Percentiles rank a stretch among this genome's conserved stretches.
Evolutionary conservation across 2,329 filamentous ascomycete species (phyloP).

Genomic region (Ascosphaera aggregata): DNA sequence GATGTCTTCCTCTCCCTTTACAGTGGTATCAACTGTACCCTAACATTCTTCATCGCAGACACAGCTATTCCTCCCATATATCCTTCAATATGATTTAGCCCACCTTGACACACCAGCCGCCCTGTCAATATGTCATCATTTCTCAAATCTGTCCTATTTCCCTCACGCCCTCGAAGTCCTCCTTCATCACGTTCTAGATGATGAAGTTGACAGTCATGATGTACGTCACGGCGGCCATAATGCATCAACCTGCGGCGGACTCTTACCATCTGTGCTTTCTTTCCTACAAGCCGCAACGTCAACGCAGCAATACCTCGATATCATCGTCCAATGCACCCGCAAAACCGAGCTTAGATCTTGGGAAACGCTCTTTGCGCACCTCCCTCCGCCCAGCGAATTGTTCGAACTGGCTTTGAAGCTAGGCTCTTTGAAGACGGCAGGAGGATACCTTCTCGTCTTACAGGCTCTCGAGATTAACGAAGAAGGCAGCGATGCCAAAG

Average conservation of each 20-base stretch:
- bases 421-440: slow-evolving; percentile 78
- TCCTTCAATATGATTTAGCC: slow-evolving; percentile 57
- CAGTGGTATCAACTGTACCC: background rate
- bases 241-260: slow-evolving; percentile 2
- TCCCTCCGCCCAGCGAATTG: slow-evolving; percentile 72
- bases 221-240: slow-evolving; percentile 10
- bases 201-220: slow-evolving; percentile 53
- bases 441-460: slow-evolving; percentile 83
- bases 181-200: slow-evolving; percentile 78
- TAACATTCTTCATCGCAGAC: background rate
- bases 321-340: slow-evolving; percentile 86
- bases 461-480: slow-evolving; percentile 46
- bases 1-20: background rate
- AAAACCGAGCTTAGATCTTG: slow-evolving; percentile 93
- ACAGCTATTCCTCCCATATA: slow-evolving; percentile 74
- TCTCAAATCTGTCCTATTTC: slow-evolving; percentile 74
- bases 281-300: slow-evolving; percentile 50
- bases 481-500: slow-evolving; percentile 24
- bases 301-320: slow-evolving; percentile 55
- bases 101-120: slow-evolving; percentile 60
- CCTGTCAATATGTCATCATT: slow-evolving; percentile 59
- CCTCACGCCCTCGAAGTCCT: slow-evolving; percentile 80
- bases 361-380: slow-evolving; percentile 76
- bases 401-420: slow-evolving; percentile 81
- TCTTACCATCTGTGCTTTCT: slow-evolving; percentile 29